These are phyloP conservation scores for Claviceps cyperi DNA, from an alignment of 2,329 filamentous ascomycete species.

Conservation along the genomic window DNA sequence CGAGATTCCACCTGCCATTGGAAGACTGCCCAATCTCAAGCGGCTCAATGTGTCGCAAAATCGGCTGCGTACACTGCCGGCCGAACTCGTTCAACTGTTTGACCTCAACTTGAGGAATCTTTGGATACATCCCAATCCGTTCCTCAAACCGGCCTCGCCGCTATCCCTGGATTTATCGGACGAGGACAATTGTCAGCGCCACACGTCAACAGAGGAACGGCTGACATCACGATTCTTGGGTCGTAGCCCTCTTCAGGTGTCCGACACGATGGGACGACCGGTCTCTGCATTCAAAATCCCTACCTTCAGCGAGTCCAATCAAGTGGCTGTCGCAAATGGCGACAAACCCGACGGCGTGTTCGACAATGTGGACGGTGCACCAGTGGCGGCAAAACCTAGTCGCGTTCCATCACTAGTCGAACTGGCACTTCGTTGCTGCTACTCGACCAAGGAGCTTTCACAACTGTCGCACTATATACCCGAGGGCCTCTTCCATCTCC, in stretches of 20 bases:
- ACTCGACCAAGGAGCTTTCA: slow-evolving; percentile 25
- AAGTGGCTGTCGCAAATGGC: slow-evolving; percentile 11
- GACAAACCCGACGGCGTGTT: slow-evolving; percentile 1
- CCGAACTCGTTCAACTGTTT: slow-evolving; percentile 46
- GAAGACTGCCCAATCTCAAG: slow-evolving; percentile 40
- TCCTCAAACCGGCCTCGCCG: slow-evolving; percentile 27
- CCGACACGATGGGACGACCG: slow-evolving; percentile 15
- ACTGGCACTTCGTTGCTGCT: slow-evolving; percentile 31
- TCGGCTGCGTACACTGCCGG: slow-evolving; percentile 43
- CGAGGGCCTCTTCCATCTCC: slow-evolving; percentile 25
- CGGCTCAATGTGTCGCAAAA: slow-evolving; percentile 56
- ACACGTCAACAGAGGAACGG: slow-evolving; percentile 4
- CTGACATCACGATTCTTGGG: slow-evolving; percentile 15
- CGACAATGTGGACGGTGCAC: slow-evolving; percentile 2
- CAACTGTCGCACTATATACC: slow-evolving; percentile 30
- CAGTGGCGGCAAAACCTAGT: slow-evolving; percentile 9
- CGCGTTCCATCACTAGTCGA: slow-evolving; percentile 37
- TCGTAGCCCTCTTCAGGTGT: slow-evolving; percentile 18
- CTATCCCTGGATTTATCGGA: neutral
- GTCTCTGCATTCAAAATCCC: slow-evolving; percentile 19
- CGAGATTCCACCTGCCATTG: slow-evolving; percentile 46
- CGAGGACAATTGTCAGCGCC: neutral
- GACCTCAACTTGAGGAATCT: slow-evolving; percentile 34
- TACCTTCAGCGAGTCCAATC: slow-evolving; percentile 8
- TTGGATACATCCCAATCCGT: slow-evolving; percentile 49